phyloP scores from a whole-genome alignment of 2,329 filamentous ascomycete genomes.

The Alternaria novae-zelandiae region DNA sequence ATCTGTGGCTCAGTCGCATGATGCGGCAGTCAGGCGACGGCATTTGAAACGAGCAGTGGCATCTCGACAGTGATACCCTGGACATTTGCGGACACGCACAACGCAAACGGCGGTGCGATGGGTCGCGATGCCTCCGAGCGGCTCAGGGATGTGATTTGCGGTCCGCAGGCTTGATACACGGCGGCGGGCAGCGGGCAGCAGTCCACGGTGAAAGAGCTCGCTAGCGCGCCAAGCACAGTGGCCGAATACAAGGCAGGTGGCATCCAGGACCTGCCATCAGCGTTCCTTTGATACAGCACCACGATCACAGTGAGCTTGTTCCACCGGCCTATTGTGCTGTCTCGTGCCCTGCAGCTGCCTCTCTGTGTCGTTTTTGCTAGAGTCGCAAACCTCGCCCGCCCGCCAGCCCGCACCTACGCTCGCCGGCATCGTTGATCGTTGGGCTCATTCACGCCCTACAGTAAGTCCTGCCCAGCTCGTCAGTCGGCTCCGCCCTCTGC shows the following conservation, averaged over 20 bases:
- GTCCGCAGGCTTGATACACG: slow-evolving; percentile 15
- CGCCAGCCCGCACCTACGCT: slow-evolving; percentile 15
- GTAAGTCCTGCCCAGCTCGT: slow-evolving; percentile 43
- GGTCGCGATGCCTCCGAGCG: slow-evolving; percentile 11
- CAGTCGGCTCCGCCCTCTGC: slow-evolving; percentile 32
- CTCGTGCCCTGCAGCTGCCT: slow-evolving; percentile 39
- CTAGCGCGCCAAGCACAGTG: slow-evolving; percentile 21
- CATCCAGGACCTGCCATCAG: slow-evolving; percentile 19
- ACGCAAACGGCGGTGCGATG: slow-evolving; percentile 4
- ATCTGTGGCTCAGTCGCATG: slow-evolving; percentile 23
- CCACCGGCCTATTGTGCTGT: slow-evolving; percentile 34
- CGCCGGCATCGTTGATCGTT: slow-evolving; percentile 39
- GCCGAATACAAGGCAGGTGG: slow-evolving; percentile 18
- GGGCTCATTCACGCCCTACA: slow-evolving; percentile 47
- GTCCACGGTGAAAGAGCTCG: slow-evolving; percentile 17
- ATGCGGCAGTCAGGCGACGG: slow-evolving; percentile 21
- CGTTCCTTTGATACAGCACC: slow-evolving; percentile 25
- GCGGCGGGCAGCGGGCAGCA: slow-evolving; percentile 10
- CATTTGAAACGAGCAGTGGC: slow-evolving; percentile 13
- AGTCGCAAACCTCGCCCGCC: slow-evolving; percentile 20
- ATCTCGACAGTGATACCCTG: slow-evolving; percentile 9
- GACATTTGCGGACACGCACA: background rate
- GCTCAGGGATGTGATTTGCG: background rate
- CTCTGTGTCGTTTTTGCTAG: slow-evolving; percentile 17
- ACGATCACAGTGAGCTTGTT: slow-evolving; percentile 34